Conservation (phyloP, 345 rosid species). For the Microthlaspi erraticum region DNA sequence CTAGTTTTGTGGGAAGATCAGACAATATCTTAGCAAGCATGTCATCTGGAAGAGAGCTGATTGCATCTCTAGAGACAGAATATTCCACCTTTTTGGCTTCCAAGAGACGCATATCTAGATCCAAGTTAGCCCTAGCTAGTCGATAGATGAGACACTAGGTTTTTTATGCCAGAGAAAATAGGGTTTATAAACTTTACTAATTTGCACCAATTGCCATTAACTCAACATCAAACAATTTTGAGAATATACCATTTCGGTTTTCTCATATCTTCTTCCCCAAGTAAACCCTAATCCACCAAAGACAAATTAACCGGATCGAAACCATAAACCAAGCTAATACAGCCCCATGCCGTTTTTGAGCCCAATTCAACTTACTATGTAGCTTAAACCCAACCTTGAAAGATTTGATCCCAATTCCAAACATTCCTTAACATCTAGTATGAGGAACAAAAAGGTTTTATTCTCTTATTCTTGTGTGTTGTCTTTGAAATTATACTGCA, state of each 20-base stretch:
- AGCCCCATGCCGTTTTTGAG: not conserved
- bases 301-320: too few relatives aligned
- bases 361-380: not conserved
- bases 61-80: not conserved
- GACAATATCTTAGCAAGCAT: conserved; percentile 1
- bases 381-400: not conserved
- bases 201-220: too few relatives aligned
- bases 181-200: too few relatives aligned
- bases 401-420: not conserved
- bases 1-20: not conserved
- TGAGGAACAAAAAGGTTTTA: not conserved
- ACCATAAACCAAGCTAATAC: not conserved
- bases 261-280: too few relatives aligned
- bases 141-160: too few relatives aligned
- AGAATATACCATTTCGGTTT: too few relatives aligned
- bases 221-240: too few relatives aligned
- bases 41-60: conserved; percentile 7
- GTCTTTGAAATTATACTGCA: conserved; percentile 23
- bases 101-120: not conserved
- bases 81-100: not conserved
- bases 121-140: conserved; percentile 2
- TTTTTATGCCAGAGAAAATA: too few relatives aligned
- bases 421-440: not conserved
- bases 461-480: not conserved
- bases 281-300: too few relatives aligned